Evolutionary conservation across 768 basidiomycete species (phyloP), one percentile per base, ranked within the genome.

Genomic region (Rhizopogon rudus): DNA sequence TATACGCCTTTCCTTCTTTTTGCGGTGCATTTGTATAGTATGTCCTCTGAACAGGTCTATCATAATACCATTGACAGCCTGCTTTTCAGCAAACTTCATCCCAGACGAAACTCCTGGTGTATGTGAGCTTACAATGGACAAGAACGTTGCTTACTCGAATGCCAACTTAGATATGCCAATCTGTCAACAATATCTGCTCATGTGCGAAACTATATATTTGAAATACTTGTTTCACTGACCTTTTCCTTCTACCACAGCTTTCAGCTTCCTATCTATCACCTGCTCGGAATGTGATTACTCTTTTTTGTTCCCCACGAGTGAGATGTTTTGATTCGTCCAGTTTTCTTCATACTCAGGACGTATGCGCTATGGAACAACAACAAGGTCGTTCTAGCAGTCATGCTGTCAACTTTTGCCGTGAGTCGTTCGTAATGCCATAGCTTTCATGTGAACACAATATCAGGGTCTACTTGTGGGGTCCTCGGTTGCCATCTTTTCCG

Each of bases 321-420:
- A 17, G 5, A 3, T 14, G n/a, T 33, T 52, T 41, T 40, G 3
- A 22, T 43, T 25, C 16, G 9, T 40, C 14, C 8, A 56, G 55
- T 20, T 37, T 53, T 56, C 35, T 56, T 56, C 52, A 35, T 56
- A 31, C 25, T 53, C 17, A 52, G 55, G 22, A 37, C 55, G 6
- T 56, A 52, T 16, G 55, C 51, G 8, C 22, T 56, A 43, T 56
- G 55, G 55, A 20, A 41, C 8, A 16, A 52, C 28, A 56, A 52
- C 25, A 40, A 25, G 43, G 37, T 35, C 13, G 35, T 56, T 8
- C 28, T 56, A 22, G 17, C 8, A 25, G 51, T 17, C 6, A 35
- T 56, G 31, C 20, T 43, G 28, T 40, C 14, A 5, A 25, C 40
- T 22, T 53, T 53, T 54, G 40, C 14, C 10, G 55, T 56, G 40